Evolutionary conservation across 2,329 filamentous ascomycete genomes (phyloP), one percentile per base, ranked within the genome.

Genomic region (Escovopsis sp.): DNA sequence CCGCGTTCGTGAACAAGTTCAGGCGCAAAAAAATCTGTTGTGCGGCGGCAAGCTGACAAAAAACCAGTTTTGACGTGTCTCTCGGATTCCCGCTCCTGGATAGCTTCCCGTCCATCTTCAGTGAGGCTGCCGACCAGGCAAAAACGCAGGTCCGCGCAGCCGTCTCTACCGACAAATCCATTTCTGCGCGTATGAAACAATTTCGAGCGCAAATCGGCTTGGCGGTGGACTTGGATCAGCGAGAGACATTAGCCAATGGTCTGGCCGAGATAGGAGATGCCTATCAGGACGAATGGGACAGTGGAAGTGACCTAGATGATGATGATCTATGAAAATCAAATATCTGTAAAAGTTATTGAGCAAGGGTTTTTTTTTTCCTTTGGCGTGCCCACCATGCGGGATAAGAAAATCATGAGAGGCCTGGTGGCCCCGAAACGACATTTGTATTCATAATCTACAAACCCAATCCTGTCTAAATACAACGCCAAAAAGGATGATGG

Each of bases 221-320:
- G 47, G 69, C 75, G 10, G 68, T 88, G 12, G 68, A 70, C 0
- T 53, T 89, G 3, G 85, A 93, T 46, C 88, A 96, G 55, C 73
- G 89, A 36, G 91, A 98, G 61, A 69, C 70, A 3, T 67, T 96
- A n/a, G 75, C 77, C 38, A 91, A 94, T 55, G 79, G 82, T 11
- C 67, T 98, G 34, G 78, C 82, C 23, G 81, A 84, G 46, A 79
- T 96, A 53, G 81, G 82, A 1, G 88, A 94, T 55, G 84, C 84
- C 46, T 96, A 95, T 58, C 79, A 85, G 51, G 85, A 91, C 47
- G 86, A 86, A 2, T 94, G 85, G 84, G 79, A 77, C 11, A 86
- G 82, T 53, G 85, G 79, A 23, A 81, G 76, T 45, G 82, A 85
- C 51, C 71, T 77, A 8, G 80, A 76, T 18, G 78, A 85, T 45